Percentiles rank a stretch among this genome's conserved stretches.
These are phyloP conservation scores for Astragalus membranaceus DNA, from an alignment of 306 rosid species.

Conservation along the genomic window DNA sequence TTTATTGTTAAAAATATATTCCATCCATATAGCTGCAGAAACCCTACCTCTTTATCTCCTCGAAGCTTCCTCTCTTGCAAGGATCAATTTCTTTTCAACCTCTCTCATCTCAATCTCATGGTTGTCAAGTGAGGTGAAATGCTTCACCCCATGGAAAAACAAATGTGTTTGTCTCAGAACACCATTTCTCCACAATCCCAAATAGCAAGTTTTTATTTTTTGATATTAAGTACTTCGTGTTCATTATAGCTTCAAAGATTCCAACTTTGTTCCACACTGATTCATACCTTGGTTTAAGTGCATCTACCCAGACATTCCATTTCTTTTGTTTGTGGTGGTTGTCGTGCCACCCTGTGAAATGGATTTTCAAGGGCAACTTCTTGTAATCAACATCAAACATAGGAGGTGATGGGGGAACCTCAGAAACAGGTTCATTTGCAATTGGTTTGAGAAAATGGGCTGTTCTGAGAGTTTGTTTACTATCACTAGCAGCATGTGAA, in stretches of 20 bases:
- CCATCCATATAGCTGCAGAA: no score
- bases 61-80: no score
- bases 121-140: no score
- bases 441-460: conserved; percentile 41
- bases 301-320: conserved; percentile 36
- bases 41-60: no score
- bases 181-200: no score
- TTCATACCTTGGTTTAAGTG: conserved; percentile 18
- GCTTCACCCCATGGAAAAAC: no score
- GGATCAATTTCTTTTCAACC: no score
- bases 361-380: conserved; percentile 10
- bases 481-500: conserved; percentile 41
- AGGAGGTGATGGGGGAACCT: not conserved
- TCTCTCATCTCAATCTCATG: no score
- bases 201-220: no score
- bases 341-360: conserved; percentile 22
- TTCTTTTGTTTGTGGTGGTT: not conserved
- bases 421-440: not conserved
- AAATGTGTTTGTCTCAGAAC: no score
- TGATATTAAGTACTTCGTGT: no score
- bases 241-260: conserved; percentile 21
- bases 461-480: conserved; percentile 23
- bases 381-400: not conserved
- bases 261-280: conserved; percentile 38
- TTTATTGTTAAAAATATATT: no score